phyloP scores from a whole-genome alignment of 805 yeast genomes.

The Yarrowia sp. region DNA sequence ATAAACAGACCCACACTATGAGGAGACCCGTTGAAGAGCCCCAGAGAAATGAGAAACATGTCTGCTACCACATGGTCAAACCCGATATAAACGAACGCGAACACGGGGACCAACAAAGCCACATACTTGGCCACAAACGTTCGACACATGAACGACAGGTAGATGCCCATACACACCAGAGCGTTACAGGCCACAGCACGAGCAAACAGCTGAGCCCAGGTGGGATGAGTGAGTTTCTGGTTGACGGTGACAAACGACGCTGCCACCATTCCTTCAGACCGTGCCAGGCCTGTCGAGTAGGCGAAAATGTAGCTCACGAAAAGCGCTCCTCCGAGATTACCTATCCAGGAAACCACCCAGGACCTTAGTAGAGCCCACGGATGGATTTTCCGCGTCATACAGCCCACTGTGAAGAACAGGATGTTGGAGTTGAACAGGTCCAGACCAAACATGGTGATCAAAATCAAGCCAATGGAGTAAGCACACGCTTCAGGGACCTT shows the following conservation, averaged over 20 bases:
- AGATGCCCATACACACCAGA: conserved; percentile 16
- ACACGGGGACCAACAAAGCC: not conserved
- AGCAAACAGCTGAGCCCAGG: conserved; percentile 11
- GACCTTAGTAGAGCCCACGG: not conserved
- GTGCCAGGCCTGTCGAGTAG: conserved; percentile 7
- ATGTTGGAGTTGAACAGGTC: conserved; percentile 26
- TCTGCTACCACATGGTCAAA: conserved; percentile 22
- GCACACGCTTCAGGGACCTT: not conserved
- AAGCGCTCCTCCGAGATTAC: conserved; percentile 14
- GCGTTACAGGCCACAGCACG: conserved; percentile 8
- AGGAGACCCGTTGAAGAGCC: conserved; percentile 15
- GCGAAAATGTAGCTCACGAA: conserved; percentile 6
- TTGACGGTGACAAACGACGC: not conserved
- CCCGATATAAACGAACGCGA: conserved; percentile 1
- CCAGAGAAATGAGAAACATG: conserved; percentile 6
- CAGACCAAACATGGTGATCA: conserved; percentile 10
- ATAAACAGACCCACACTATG: conserved; percentile 10
- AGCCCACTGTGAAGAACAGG: conserved; percentile 8
- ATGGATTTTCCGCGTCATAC: not conserved
- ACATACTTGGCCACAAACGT: conserved; percentile 8
- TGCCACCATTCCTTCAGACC: not conserved
- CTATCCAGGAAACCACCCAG: conserved; percentile 4
- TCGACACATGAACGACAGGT: conserved; percentile 17
- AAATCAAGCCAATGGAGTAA: conserved; percentile 2
- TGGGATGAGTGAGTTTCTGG: not conserved